Evolutionary conservation across 805 yeast species (phyloP), one percentile per base, ranked within the genome.

Genomic region (Teunomyces lycoperdinae): DNA sequence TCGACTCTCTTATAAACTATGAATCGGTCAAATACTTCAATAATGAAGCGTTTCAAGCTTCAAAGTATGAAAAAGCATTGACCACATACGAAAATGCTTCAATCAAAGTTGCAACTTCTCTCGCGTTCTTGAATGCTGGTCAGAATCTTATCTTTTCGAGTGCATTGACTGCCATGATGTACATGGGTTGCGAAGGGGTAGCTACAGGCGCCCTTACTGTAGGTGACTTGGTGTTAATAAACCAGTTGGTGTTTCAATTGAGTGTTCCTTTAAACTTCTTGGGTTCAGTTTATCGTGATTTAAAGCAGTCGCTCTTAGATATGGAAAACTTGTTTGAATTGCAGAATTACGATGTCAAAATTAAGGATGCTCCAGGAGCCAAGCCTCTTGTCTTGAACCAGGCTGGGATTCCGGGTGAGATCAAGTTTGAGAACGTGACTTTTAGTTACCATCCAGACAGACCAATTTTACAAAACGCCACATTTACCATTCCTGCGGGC

Each of bases 91-190:
- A 89, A 63, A 72, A 78, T 50, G 81, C 90, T 2, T 81, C 84
- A 27, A 82, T 87, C 54, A 85, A 86, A 60, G 89, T 87, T n/a
- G 90, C 92, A 2, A 87, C 92, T 3, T 87, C 94, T 0, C 70
- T 87, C 52, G 90, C 94, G 20, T 87, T 78, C 58, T 71, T 87
- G 51, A 87, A 87, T 54, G 76, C 89, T 0, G 95, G 95, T 13
- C 95, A 87, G 63, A 87, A 84, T 61, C 57, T 86, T 47, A 87
- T 87, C 29, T 87, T 87, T 68, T 88, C 97, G 0, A 68, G 87
- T 35, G 98, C 99, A 1, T 72, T 94, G 53, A 94, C 99, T 1
- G 87, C 84, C 1, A 94, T 94, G 95, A 94, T 94, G 99, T 94
- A 88, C 65, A 85, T 94, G 96, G 97, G 97, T 11, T 89, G 96